Evolutionary conservation across 2,329 filamentous ascomycete species (phyloP).

Genomic region (Pestalotiopsis sp.): DNA sequence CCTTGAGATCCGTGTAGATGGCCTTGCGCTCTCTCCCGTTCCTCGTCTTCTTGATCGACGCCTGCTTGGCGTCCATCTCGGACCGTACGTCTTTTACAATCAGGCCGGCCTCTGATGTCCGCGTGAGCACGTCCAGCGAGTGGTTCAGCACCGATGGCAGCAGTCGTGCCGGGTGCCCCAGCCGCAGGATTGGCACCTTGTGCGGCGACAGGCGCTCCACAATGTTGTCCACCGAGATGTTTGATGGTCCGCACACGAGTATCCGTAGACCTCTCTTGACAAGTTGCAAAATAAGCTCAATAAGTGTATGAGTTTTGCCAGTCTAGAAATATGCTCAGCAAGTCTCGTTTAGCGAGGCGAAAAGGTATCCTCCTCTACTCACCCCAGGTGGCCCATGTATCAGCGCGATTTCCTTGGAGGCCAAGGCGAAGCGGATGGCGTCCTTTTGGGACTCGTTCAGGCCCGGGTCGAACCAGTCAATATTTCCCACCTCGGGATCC

Average conservation of each 20-base stretch:
- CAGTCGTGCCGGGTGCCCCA: slow-evolving; percentile 90
- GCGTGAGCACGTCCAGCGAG: slow-evolving; percentile 88
- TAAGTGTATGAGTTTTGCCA: slow-evolving; percentile 94
- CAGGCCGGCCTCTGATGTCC: slow-evolving; percentile 84
- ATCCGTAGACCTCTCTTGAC: slow-evolving; percentile 73
- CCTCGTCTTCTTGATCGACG: slow-evolving; percentile 84
- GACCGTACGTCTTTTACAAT: slow-evolving; percentile 89
- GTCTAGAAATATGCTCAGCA: slow-evolving; percentile 53
- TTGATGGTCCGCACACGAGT: slow-evolving; percentile 94
- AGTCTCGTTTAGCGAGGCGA: not conserved
- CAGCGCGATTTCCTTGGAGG: slow-evolving; percentile 78
- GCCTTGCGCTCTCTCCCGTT: slow-evolving; percentile 77
- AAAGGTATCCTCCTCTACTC: slow-evolving; percentile 17
- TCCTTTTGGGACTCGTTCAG: slow-evolving; percentile 71
- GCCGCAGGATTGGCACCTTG: slow-evolving; percentile 82
- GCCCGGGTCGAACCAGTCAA: slow-evolving; percentile 64
- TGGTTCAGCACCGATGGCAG: slow-evolving; percentile 87
- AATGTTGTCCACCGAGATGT: slow-evolving; percentile 98
- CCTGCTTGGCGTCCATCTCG: slow-evolving; percentile 92
- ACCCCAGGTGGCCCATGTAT: slow-evolving; percentile 93
- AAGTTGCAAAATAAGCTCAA: slow-evolving; percentile 93
- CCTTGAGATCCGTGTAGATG: slow-evolving; percentile 84
- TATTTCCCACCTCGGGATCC: slow-evolving; percentile 45
- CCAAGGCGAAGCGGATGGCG: slow-evolving; percentile 80
- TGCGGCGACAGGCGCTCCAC: slow-evolving; percentile 87